Base-by-base conservation (phyloP, 225 moss, liverwort and hornwort genomes). In the Takakia lepidozioides region DNA sequence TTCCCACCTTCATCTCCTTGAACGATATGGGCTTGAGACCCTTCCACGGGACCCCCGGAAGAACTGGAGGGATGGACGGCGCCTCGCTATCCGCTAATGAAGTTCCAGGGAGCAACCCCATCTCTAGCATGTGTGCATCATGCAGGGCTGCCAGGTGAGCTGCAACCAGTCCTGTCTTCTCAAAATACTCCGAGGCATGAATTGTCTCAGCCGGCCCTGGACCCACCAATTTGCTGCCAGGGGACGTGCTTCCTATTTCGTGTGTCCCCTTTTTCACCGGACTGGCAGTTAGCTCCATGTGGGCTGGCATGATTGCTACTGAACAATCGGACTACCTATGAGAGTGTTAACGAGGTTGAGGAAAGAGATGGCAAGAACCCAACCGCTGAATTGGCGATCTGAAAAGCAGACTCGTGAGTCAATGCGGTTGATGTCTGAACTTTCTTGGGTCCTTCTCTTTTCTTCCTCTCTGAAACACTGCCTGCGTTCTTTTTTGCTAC, bases 1-100 rank as follows among this genome's bases (percentile, higher is more conserved):
- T 93, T 42, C 93, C 93, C 19, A 93, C 61, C 65, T 93, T 93
- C 57, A 93, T 78, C 30, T 81, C 78, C 3, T 60, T 55, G 1
- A 93, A 59, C 1, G 62, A 54, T 19, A 88, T 51, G 1, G 58
- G 69, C 58, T 65, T 83, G 51, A 88, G 55, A 25, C 63, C 65
- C 51, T 66, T 80, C 64, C 78, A 69, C 30, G 81, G 81, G 15
- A 77, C 71, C 35, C 55, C 59, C 1, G 64, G 59, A n/a, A 75
- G 66, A 16, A 79, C 64, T 3, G 82, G 66, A n/a, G 86, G 67
- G 1, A 68, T 57, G 10, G 63, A 54, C 3, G 81, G 79, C 0
- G 71, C 62, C 40, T 62, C 77, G 29, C 57, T 73, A 34, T 85
- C 54, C 8, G 69, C 61, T 44, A 82, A 60, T 4, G 70, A 77